Base-by-base conservation (phyloP, 371 early-diverging fungal species). In the Blyttiomyces sp. region DNA sequence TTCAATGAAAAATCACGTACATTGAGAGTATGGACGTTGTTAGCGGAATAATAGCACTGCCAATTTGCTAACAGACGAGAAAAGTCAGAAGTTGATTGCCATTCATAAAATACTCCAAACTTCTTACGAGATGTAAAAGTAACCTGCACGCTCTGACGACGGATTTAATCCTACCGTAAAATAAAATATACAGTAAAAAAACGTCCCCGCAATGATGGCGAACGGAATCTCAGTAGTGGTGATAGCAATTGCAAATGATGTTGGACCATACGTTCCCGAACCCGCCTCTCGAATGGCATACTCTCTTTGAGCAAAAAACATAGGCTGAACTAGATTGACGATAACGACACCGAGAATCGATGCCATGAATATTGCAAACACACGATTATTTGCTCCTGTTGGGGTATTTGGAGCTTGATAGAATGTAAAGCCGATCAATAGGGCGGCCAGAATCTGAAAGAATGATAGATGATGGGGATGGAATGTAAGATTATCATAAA, bases 261-360 rank as follows among this genome's bases (percentile, higher is more conserved):
- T 75, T 82, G 86, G 86, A 11, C 85, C 82, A 62, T 90, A 90
- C 63, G 88, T 87, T 53, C 84, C 84, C n/a, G 84, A 75, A 4
- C 88, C 82, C 30, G 82, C 72, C 66, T 90, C 90, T 49, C 90
- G 81, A 43, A 82, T 77, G 71, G 86, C 89, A 81, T 84, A 86
- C 36, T 68, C 66, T 35, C 89, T 81, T 62, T 90, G 86, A 54
- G 79, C 75, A 61, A 89, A 80, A 69, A 87, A 87, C 39, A 86
- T 83, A 33, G 92, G 90, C 61, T 87, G 83, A 27, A 83, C 84
- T 64, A 85, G 76, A 69, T 85, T 88, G 62, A 88, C 84, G 31
- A 63, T 23, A 19, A 89, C 70, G 27, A 86, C 76, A n/a, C 80
- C 82, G 69, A 90, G 77, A 36, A 84, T 77, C 30, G 85, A 61